Evolutionary conservation across 495 filamentous ascomycete genomes (phyloP).

Genomic region (Hypoxylon intermedium): DNA sequence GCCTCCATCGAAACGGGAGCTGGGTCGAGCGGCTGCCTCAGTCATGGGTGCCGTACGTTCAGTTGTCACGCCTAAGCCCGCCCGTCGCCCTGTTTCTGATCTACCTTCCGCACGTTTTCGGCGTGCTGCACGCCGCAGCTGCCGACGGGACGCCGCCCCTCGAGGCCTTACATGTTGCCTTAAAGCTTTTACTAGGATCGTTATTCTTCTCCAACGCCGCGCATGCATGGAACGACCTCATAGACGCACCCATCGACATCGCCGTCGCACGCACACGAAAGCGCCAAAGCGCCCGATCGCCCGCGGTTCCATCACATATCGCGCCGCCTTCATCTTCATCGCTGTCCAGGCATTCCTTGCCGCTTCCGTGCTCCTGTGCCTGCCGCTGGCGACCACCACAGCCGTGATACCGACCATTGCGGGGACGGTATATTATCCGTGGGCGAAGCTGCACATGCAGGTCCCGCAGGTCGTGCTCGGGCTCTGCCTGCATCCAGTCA

Average conservation of each 20-base stretch:
- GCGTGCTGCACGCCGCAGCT: slow-evolving; percentile 42
- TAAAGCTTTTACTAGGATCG: slow-evolving; percentile 15
- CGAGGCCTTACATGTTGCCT: slow-evolving; percentile 4
- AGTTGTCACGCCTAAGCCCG: slow-evolving; percentile 44
- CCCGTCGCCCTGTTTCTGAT: slow-evolving; percentile 44
- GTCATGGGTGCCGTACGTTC: slow-evolving; percentile 41
- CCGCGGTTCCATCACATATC: slow-evolving; percentile 41
- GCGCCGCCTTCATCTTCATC: slow-evolving; percentile 43
- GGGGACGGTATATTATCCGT: slow-evolving; percentile 45
- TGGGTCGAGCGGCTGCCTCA: slow-evolving; percentile 35
- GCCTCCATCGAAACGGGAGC: slow-evolving; percentile 27
- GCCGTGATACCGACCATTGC: slow-evolving; percentile 36
- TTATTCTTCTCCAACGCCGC: slow-evolving; percentile 49
- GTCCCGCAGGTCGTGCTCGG: slow-evolving; percentile 49
- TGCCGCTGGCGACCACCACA: slow-evolving; percentile 13
- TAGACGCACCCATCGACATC: slow-evolving; percentile 48
- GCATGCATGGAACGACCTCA: slow-evolving; percentile 50
- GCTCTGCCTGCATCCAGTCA: too few relatives aligned
- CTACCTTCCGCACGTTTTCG: slow-evolving; percentile 47
- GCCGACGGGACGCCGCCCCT: slow-evolving; percentile 6
- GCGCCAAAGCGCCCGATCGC: slow-evolving; percentile 47
- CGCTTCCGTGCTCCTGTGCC: slow-evolving; percentile 26
- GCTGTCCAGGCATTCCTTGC: slow-evolving; percentile 25
- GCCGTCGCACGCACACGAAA: slow-evolving; percentile 31
- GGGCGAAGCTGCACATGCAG: slow-evolving; percentile 47